Percentiles rank a stretch among this genome's conserved stretches.
These are phyloP conservation scores for Sclerotinia minor DNA, from an alignment of 2,329 filamentous ascomycete genomes.

Conservation along the genomic window DNA sequence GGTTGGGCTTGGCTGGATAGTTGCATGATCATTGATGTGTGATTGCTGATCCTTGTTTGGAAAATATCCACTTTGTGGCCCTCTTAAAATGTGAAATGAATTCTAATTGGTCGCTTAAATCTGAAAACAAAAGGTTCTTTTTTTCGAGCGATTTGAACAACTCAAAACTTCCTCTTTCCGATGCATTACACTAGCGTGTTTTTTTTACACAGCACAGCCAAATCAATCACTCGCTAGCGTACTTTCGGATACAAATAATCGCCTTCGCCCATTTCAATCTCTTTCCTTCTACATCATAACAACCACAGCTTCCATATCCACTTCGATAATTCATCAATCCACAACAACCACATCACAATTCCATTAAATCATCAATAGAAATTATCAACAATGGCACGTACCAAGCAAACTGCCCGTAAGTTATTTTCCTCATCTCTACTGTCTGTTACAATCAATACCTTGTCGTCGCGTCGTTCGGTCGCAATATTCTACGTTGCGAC, in stretches of 20 bases:
- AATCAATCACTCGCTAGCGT: conserved; percentile 36
- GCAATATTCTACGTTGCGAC: conserved; percentile 32
- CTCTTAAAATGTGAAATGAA: conserved; percentile 8
- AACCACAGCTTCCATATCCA: conserved; percentile 30
- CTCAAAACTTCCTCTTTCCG: conserved; percentile 22
- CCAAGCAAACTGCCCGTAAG: conserved; percentile 39
- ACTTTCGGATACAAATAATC: conserved; percentile 41
- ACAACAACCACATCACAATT: conserved; percentile 28
- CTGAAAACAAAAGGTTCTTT: conserved; percentile 20
- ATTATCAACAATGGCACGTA: conserved; percentile 44
- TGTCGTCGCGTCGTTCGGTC: conserved; percentile 35
- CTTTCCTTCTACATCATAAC: conserved; percentile 39
- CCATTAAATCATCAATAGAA: conserved; percentile 18
- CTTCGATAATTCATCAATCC: conserved; percentile 29
- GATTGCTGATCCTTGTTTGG: conserved; percentile 2
- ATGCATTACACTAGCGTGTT: conserved; percentile 7
- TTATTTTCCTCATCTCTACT: background rate
- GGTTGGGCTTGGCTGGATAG: background rate
- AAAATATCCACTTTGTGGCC: background rate
- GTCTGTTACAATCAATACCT: background rate
- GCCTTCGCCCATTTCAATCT: conserved; percentile 38
- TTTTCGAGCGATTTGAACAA: conserved; percentile 13
- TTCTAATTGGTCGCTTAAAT: conserved; percentile 30
- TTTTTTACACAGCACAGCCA: conserved; percentile 25
- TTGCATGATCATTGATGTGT: conserved; percentile 1